Conservation (phyloP, 805 yeast genomes). For the Candida ficus region DNA sequence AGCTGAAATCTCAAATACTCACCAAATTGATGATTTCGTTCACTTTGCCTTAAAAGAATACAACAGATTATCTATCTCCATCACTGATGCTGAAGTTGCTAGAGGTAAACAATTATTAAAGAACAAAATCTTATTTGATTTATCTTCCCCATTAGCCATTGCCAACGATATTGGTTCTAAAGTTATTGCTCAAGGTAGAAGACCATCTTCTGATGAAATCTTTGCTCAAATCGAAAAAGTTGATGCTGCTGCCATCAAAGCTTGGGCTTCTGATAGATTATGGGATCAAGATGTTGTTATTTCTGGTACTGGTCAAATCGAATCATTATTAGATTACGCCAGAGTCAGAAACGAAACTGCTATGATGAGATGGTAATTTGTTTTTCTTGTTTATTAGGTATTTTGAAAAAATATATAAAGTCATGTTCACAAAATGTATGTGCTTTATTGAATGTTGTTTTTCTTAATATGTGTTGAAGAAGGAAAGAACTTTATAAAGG, state of each 20-base stretch:
- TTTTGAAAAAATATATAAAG: slow-evolving; percentile 1
- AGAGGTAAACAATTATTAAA: slow-evolving; percentile 72
- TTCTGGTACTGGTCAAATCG: slow-evolving; percentile 83
- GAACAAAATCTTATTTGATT: slow-evolving; percentile 49
- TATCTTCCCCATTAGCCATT: slow-evolving; percentile 45
- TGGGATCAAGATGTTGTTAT: slow-evolving; percentile 85
- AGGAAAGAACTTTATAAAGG: too few relatives aligned
- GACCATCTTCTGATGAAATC: slow-evolving; percentile 55
- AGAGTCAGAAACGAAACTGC: slow-evolving; percentile 88
- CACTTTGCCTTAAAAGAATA: slow-evolving; percentile 83
- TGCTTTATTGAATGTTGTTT: too few relatives aligned
- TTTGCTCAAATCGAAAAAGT: slow-evolving; percentile 60
- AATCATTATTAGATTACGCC: slow-evolving; percentile 76
- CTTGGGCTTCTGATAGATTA: slow-evolving; percentile 71
- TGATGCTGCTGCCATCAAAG: slow-evolving; percentile 50
- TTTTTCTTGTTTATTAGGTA: slow-evolving; percentile 2
- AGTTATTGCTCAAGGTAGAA: slow-evolving; percentile 56
- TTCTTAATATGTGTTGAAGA: too few relatives aligned
- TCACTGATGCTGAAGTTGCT: slow-evolving; percentile 72
- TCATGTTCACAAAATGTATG: slow-evolving; percentile 1
- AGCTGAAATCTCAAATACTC: slow-evolving; percentile 56
- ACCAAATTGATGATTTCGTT: slow-evolving; percentile 63
- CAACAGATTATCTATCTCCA: slow-evolving; percentile 75
- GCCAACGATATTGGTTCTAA: slow-evolving; percentile 55
- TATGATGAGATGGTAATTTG: slow-evolving; percentile 71